A percentile compares a stretch with the other conserved stretches of the same genome.
phyloP scores from a whole-genome alignment of 306 rosid genomes.

The Alnus glutinosa region DNA sequence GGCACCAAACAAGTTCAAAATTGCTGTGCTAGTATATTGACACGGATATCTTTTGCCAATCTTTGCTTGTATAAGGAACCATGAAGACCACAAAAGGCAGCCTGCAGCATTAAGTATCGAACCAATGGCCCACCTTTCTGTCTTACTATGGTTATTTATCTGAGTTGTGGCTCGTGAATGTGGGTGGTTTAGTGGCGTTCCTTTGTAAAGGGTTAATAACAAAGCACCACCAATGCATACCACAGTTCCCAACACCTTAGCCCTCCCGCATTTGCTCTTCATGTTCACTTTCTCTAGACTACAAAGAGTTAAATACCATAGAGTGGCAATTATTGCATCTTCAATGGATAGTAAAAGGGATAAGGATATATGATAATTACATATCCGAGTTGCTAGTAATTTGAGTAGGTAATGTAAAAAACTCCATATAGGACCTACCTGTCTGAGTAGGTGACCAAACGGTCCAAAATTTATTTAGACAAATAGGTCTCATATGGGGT shows the following conservation, averaged over 20 bases:
- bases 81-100: slow-evolving; percentile 77
- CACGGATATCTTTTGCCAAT: slow-evolving; percentile 63
- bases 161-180: slow-evolving; percentile 23
- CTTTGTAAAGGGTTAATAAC: slow-evolving; percentile 65
- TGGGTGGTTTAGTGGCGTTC: slow-evolving; percentile 48
- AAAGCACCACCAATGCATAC: slow-evolving; percentile 68
- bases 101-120: slow-evolving; percentile 56
- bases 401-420: too few relatives aligned
- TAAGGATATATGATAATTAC: too few relatives aligned
- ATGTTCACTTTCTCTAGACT: slow-evolving; percentile 77
- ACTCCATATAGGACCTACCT: too few relatives aligned
- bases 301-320: slow-evolving; percentile 18
- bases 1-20: slow-evolving; percentile 67
- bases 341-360: slow-evolving; percentile 1
- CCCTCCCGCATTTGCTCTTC: slow-evolving; percentile 57
- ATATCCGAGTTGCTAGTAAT: too few relatives aligned
- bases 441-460: too few relatives aligned
- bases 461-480: too few relatives aligned
- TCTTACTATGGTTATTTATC: slow-evolving; percentile 16
- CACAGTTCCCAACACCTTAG: slow-evolving; percentile 61
- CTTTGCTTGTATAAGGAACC: slow-evolving; percentile 84
- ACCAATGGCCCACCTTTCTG: slow-evolving; percentile 61
- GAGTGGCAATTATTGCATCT: slow-evolving; percentile 9
- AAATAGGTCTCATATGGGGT: too few relatives aligned
- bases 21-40: slow-evolving; percentile 82